Evolutionary conservation across 2,329 filamentous ascomycete species (phyloP).

Genomic region (Pyricularia pennisetigena): DNA sequence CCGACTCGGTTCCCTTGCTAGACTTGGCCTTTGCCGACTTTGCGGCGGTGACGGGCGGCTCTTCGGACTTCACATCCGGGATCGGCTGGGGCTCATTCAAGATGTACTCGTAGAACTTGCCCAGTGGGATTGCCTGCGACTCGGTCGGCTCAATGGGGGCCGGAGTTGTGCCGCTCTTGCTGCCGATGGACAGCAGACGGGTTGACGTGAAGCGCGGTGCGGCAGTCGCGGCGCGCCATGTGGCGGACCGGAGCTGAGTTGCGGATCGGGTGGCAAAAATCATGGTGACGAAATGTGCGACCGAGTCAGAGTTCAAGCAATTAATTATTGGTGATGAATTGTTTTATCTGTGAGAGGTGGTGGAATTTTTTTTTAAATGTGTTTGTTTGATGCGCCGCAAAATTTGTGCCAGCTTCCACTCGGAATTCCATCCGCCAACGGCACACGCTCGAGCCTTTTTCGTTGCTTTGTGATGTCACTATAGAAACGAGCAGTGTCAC

Average conservation of each 20-base stretch:
- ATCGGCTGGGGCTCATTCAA: slow-evolving; percentile 4
- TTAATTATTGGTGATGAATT: not conserved
- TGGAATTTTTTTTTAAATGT: not conserved
- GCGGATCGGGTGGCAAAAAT: not conserved
- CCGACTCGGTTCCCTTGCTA: not conserved
- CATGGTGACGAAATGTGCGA: not conserved
- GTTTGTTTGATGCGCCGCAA: not conserved
- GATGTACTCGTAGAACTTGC: slow-evolving; percentile 5
- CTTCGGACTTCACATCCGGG: slow-evolving; percentile 1
- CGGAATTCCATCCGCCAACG: not conserved
- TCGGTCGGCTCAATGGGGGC: slow-evolving; percentile 2
- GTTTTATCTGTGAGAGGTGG: not conserved
- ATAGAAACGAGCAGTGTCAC: not conserved
- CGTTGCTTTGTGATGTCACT: not conserved
- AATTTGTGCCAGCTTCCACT: not conserved
- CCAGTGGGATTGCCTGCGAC: slow-evolving; percentile 2
- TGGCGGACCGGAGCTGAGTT: not conserved
- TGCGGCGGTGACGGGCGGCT: slow-evolving; percentile 1
- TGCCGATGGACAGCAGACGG: slow-evolving; percentile 2
- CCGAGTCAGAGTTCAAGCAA: not conserved
- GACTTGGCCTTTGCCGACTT: slow-evolving; percentile 1
- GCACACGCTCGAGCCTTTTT: not conserved
- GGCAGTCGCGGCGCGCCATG: not conserved
- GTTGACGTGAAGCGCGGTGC: not conserved
- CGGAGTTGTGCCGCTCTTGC: not conserved